Base-by-base conservation (phyloP, 768 basidiomycete species). In the Mycena vitilis region DNA sequence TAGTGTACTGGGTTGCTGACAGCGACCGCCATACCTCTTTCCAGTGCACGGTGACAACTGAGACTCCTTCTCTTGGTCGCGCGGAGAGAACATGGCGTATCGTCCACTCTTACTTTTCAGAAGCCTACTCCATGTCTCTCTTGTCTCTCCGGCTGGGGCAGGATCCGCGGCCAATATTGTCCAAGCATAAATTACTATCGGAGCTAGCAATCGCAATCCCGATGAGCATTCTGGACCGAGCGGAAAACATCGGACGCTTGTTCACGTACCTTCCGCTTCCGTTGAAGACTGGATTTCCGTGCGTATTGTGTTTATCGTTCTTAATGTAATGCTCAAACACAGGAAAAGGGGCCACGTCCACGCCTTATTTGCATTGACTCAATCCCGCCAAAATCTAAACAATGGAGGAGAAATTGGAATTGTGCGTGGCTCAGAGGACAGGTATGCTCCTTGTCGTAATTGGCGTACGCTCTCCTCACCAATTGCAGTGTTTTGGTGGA, bases 241-340 rank as follows among this genome's bases (percentile, higher is more conserved):
- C 65, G 12, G 51, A 59, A 2, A 66, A 49, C 1, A 59, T 66
- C n/a, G 86, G 86, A 1, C 77, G 83, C 5, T 75, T 88, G 15
- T 88, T 86, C 72, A 86, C 86, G 0, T 84, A 78, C 51, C 80
- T 87, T 8, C 86, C 86, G 0, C 75, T 88, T 0, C 86, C 87
- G 0, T 74, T 87, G 25, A 66, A 70, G 1, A 87, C 86, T 0
- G 78, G 54, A 20, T 22, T 38, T 56, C 37, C 36, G 6, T 53
- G 30, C n/a, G 16, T 40, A 40, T 11, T 10, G 10, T 11, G 2
- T 40, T 2, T 11, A 40, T 40, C 15, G 40, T 15, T 40, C 40
- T 8, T 9, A 10, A 10, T 5, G 15, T 40, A 40, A 40, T 15
- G 40, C 10, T 11, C 40, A 40, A 10, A 11, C 40, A 40, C 10